Conservation (phyloP, 2,329 filamentous ascomycete genomes). For the Alternaria ventricosa region DNA sequence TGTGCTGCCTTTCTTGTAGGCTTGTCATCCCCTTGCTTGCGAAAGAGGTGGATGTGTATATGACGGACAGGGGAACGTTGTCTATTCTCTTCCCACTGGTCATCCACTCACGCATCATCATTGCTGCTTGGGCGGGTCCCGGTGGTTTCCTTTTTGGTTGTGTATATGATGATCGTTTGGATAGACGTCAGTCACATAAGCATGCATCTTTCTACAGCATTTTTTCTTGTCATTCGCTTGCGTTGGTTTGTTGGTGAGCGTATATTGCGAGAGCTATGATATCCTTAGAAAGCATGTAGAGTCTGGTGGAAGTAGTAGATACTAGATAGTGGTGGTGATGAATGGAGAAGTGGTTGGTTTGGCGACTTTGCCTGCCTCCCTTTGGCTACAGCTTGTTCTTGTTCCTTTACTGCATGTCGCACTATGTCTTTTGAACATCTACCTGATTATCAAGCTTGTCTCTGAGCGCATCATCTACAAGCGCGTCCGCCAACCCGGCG, state of each 20-base stretch:
- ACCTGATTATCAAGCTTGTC: not conserved
- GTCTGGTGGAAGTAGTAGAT: not conserved
- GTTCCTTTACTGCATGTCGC: not conserved
- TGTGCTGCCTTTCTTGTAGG: conserved; percentile 38
- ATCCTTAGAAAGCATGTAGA: conserved; percentile 1
- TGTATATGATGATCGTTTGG: conserved; percentile 2
- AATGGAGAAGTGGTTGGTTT: not conserved
- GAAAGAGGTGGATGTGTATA: not conserved
- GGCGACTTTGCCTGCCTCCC: not conserved
- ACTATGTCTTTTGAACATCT: not conserved
- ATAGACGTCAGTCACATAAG: not conserved
- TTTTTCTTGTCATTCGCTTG: not conserved
- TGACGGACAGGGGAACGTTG: not conserved
- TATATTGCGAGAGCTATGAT: not conserved
- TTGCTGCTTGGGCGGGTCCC: conserved; percentile 8
- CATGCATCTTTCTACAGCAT: not conserved
- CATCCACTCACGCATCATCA: conserved; percentile 4
- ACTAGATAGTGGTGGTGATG: not conserved
- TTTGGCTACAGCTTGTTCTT: not conserved
- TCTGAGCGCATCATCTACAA: not conserved
- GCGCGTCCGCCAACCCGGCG: not conserved
- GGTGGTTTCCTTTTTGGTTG: conserved; percentile 5
- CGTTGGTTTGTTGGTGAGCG: not conserved
- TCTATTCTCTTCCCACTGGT: not conserved
- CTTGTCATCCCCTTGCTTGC: not conserved